Conservation (phyloP, 2,329 filamentous ascomycete species). For the Westerdykella sp. region DNA sequence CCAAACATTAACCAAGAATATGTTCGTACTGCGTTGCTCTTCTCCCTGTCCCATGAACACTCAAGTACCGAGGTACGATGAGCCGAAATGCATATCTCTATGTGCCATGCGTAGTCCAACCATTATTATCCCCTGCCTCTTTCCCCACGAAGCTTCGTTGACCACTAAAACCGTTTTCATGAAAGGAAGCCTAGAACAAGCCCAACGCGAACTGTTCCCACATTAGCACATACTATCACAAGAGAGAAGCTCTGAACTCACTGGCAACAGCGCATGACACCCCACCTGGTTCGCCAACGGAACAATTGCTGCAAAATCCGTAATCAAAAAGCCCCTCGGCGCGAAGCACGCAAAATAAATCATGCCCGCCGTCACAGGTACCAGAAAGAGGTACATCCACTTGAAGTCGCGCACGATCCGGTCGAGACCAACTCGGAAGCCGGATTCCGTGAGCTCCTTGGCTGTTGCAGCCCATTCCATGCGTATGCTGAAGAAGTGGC, state of each 20-base stretch:
- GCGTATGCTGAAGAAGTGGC: slow-evolving; percentile 78
- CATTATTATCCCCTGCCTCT: no score
- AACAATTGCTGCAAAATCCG: slow-evolving; percentile 58
- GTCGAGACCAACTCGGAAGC: slow-evolving; percentile 78
- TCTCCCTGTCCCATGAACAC: no score
- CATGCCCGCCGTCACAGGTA: slow-evolving; percentile 57
- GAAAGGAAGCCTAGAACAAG: slow-evolving; percentile 4
- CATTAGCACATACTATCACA: background rate
- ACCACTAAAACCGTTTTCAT: no score
- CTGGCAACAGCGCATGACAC: slow-evolving; percentile 63
- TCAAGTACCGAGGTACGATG: no score
- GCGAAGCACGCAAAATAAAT: slow-evolving; percentile 62
- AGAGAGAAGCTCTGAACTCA: slow-evolving; percentile 37
- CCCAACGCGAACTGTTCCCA: slow-evolving; percentile 11
- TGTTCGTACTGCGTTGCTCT: no score
- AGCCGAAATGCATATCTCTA: no score
- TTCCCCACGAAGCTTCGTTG: no score
- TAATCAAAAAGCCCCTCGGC: slow-evolving; percentile 50
- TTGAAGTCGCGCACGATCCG: slow-evolving; percentile 74
- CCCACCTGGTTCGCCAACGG: slow-evolving; percentile 65
- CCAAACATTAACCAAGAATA: no score
- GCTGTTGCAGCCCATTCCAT: slow-evolving; percentile 79
- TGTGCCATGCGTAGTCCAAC: no score
- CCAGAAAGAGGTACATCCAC: slow-evolving; percentile 55
- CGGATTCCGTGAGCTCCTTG: slow-evolving; percentile 74